A percentile compares a stretch with the other conserved stretches of the same genome.
phyloP scores from a whole-genome alignment of 2,329 filamentous ascomycete genomes.

The Phialemoniopsis sp. region DNA sequence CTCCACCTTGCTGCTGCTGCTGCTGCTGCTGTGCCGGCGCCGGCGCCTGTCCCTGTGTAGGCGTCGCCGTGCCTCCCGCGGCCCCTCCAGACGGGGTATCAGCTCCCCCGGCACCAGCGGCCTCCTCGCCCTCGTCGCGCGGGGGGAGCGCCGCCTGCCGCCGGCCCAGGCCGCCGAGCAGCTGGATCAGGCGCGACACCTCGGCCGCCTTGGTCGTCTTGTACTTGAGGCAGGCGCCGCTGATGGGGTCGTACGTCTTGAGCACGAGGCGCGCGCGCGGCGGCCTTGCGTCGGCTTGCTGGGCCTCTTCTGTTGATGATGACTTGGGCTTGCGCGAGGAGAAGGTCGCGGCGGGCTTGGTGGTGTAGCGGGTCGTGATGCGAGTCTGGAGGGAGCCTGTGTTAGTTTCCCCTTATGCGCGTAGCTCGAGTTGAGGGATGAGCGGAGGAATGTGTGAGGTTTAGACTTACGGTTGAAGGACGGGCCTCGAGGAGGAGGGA shows the following conservation, averaged over 20 bases:
- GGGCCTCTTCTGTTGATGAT: conserved; percentile 12
- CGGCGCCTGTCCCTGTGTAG: conserved; percentile 14
- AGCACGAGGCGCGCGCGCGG: conserved; percentile 70
- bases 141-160: conserved; percentile 56
- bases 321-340: conserved; percentile 19
- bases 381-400: conserved; percentile 68
- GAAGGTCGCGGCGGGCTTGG: conserved; percentile 40
- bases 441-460: conserved; percentile 1
- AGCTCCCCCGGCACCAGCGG: conserved; percentile 33
- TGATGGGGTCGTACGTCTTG: conserved; percentile 83
- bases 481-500: conserved; percentile 80
- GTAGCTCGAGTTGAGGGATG: conserved; percentile 1
- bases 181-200: conserved; percentile 75
- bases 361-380: conserved; percentile 89
- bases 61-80: conserved; percentile 25
- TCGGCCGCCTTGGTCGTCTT: conserved; percentile 87
- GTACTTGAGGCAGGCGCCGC: conserved; percentile 85
- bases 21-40: conserved; percentile 4
- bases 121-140: conserved; percentile 31
- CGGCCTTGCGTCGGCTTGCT: conserved; percentile 32
- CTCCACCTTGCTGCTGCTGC: conserved; percentile 22
- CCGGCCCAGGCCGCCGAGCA: conserved; percentile 71
- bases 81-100: conserved; percentile 25
- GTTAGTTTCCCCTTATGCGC: too few relatives aligned
- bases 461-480: conserved; percentile 67